Evolutionary conservation across 345 rosid species (phyloP).

Genomic region (Dovyalis caffra): DNA sequence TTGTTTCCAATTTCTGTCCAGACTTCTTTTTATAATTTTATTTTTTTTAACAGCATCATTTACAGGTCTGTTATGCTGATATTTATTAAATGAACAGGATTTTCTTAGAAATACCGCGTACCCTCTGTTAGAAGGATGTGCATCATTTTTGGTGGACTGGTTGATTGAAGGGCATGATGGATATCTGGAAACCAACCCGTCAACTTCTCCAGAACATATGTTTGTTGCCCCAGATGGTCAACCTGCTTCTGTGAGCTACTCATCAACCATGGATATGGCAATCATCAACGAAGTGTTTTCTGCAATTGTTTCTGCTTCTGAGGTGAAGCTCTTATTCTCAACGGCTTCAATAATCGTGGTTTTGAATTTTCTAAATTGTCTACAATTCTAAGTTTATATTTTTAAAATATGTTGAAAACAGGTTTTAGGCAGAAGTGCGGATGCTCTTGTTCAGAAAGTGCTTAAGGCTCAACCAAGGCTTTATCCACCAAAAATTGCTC

Average conservation of each 20-base stretch:
- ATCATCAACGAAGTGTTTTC: constrained; percentile 76
- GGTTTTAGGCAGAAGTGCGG: constrained; percentile 58
- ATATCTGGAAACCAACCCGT: constrained; percentile 84
- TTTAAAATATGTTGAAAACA: constrained; percentile 19
- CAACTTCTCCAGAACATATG: constrained; percentile 92
- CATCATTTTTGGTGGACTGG: constrained; percentile 79
- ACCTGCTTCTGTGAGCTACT: constrained; percentile 81
- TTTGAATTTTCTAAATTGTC: not conserved
- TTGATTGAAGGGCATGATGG: constrained; percentile 71
- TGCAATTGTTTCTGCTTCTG: constrained; percentile 61
- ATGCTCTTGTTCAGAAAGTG: constrained; percentile 55
- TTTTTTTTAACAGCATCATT: not conserved
- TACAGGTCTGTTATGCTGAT: not conserved
- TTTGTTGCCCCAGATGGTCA: constrained; percentile 76
- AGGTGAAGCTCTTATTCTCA: constrained; percentile 44
- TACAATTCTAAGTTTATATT: not conserved
- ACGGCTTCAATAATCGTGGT: not conserved
- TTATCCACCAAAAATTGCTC: constrained; percentile 56
- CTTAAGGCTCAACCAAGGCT: constrained; percentile 57
- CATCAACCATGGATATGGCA: constrained; percentile 93
- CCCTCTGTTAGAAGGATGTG: constrained; percentile 84
- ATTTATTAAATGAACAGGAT: constrained; percentile 39
- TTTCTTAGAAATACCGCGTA: constrained; percentile 69
- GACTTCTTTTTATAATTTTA: too few species aligned
- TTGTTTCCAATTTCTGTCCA: too few species aligned